Percentiles rank a stretch among this genome's conserved stretches.
Conservation (phyloP, 2,329 filamentous ascomycete species). For the Tolypocladium album region DNA sequence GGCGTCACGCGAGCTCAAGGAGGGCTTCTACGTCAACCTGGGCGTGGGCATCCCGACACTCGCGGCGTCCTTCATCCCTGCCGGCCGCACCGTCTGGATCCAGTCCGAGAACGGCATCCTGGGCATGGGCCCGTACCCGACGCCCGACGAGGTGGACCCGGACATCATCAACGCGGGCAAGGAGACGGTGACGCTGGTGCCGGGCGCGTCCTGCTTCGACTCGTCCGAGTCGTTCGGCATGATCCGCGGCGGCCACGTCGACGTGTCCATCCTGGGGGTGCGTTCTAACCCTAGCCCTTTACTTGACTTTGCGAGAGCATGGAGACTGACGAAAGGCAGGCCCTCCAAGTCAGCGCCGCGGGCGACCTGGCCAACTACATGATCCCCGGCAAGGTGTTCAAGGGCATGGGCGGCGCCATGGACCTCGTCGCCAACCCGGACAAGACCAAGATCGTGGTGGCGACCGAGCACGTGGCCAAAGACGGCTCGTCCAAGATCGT, state of each 20-base stretch:
- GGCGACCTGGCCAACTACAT: slow-evolving; percentile 85
- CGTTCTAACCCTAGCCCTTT: slow-evolving; percentile 8
- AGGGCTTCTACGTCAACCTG: slow-evolving; percentile 71
- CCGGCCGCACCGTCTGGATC: slow-evolving; percentile 63
- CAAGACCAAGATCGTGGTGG: slow-evolving; percentile 61
- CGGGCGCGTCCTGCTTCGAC: slow-evolving; percentile 69
- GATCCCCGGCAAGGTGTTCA: slow-evolving; percentile 79
- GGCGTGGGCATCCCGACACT: slow-evolving; percentile 80
- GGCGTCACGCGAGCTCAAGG: slow-evolving; percentile 70
- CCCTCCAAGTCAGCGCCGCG: slow-evolving; percentile 67
- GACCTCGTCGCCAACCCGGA: slow-evolving; percentile 62
- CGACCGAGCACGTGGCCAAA: slow-evolving; percentile 60
- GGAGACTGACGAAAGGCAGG: slow-evolving; percentile 16
- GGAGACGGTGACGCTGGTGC: slow-evolving; percentile 71
- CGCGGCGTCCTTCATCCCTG: slow-evolving; percentile 65
- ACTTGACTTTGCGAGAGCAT: no score
- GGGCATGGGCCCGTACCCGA: slow-evolving; percentile 74
- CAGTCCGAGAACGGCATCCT: slow-evolving; percentile 82
- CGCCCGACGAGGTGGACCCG: slow-evolving; percentile 58
- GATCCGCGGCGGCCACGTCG: slow-evolving; percentile 77
- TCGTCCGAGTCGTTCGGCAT: slow-evolving; percentile 75
- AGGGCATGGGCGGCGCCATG: slow-evolving; percentile 79
- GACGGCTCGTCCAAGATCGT: slow-evolving; percentile 58
- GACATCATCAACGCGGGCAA: slow-evolving; percentile 83
- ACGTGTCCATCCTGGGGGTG: slow-evolving; percentile 70